Evolutionary conservation across 768 basidiomycete genomes (phyloP).

Genomic region (Mycena crocata): DNA sequence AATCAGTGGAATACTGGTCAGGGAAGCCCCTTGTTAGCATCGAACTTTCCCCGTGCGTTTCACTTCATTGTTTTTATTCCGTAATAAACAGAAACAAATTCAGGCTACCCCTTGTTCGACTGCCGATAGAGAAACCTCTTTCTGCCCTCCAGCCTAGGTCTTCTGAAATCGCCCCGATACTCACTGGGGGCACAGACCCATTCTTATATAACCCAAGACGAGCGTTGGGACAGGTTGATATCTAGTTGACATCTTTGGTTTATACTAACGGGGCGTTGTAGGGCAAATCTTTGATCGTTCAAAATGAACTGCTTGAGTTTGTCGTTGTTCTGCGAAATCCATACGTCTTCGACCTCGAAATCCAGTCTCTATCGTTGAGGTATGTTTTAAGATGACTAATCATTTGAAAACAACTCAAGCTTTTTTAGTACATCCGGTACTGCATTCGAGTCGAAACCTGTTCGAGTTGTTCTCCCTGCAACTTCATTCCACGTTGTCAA

Average conservation of each 20-base stretch:
- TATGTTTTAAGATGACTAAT: constrained; percentile 41
- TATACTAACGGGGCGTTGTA: constrained; percentile 37
- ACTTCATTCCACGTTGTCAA: constrained; percentile 79
- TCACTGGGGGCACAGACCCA: constrained; percentile 75
- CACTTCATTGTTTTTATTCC: constrained; percentile 7
- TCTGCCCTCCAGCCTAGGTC: constrained; percentile 60
- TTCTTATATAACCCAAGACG: constrained; percentile 95
- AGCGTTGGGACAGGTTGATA: constrained; percentile 66
- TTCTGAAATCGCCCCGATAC: constrained; percentile 58
- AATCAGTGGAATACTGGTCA: constrained; percentile 88
- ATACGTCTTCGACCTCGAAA: constrained; percentile 90
- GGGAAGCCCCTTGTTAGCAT: constrained; percentile 83
- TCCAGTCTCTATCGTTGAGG: constrained; percentile 87
- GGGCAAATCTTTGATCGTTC: constrained; percentile 77
- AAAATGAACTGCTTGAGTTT: constrained; percentile 87
- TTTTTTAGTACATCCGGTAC: constrained; percentile 82
- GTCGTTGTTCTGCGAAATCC: constrained; percentile 90
- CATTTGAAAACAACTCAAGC: constrained; percentile 8
- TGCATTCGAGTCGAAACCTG: constrained; percentile 72
- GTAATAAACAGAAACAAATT: constrained; percentile 3
- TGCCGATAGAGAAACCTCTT: constrained; percentile 79
- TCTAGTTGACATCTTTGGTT: not conserved
- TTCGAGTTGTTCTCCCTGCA: constrained; percentile 77
- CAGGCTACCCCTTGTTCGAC: constrained; percentile 77
- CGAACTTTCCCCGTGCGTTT: constrained; percentile 77